Evolutionary conservation across 2,329 filamentous ascomycete species (phyloP).

Genomic region (Monilinia fructigena): DNA sequence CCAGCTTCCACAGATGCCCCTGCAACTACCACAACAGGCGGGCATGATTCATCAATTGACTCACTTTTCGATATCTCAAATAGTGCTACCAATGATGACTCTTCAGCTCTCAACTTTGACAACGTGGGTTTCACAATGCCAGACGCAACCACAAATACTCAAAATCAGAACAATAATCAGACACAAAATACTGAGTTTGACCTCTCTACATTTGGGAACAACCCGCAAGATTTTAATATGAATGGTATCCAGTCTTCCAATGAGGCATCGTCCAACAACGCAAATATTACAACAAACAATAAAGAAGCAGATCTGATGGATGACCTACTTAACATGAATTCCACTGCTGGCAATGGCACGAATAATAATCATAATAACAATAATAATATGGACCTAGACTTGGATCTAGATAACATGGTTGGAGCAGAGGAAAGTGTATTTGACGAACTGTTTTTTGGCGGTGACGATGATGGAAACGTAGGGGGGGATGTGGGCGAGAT

Average conservation of each 20-base stretch:
- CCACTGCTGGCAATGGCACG: background rate
- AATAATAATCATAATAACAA: constrained; percentile 17
- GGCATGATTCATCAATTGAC: constrained; percentile 35
- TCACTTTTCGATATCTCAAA: constrained; percentile 36
- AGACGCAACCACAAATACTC: constrained; percentile 26
- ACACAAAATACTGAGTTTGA: constrained; percentile 37
- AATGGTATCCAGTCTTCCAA: constrained; percentile 35
- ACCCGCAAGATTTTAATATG: constrained; percentile 45
- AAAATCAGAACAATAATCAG: constrained; percentile 30
- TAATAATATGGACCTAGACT: constrained; percentile 47
- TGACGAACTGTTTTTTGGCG: constrained; percentile 37
- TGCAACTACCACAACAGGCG: constrained; percentile 27
- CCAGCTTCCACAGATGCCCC: constrained; percentile 21
- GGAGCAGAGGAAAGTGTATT: constrained; percentile 37
- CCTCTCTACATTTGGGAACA: constrained; percentile 37
- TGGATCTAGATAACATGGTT: constrained; percentile 53
- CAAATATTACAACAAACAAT: constrained; percentile 20
- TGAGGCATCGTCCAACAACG: constrained; percentile 26
- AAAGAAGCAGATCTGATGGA: constrained; percentile 30
- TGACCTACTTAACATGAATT: constrained; percentile 31
- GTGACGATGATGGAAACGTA: constrained; percentile 28
- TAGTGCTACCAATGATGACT: constrained; percentile 26
- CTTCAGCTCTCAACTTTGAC: constrained; percentile 34
- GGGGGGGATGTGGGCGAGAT: constrained; percentile 31
- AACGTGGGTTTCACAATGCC: constrained; percentile 35